Percentiles rank a stretch among this genome's conserved stretches.
Conservation (phyloP, 75 land plant genomes). For the Selaginella tamariscina region DNA sequence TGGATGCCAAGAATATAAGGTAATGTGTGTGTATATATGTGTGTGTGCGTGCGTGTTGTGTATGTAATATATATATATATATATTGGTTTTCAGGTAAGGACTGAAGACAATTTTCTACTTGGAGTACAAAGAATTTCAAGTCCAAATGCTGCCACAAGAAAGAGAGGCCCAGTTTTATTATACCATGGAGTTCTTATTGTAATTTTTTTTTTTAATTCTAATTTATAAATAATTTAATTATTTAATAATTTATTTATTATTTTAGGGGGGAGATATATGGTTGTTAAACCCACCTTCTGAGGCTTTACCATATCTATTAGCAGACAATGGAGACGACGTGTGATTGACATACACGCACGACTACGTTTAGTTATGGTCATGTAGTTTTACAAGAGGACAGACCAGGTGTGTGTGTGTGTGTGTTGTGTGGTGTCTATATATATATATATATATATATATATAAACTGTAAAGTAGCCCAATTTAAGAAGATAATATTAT, state of each 20-base stretch:
- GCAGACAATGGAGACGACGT: constrained; percentile 68
- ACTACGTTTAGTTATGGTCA: constrained; percentile 51
- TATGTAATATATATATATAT: not conserved
- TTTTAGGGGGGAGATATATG: constrained; percentile 57
- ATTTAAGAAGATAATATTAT: too few relatives aligned
- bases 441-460: too few relatives aligned
- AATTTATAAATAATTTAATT: not conserved
- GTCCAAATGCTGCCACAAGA: not conserved
- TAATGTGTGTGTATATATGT: not conserved
- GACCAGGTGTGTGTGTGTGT: constrained; percentile 25
- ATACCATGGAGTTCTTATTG: constrained; percentile 48
- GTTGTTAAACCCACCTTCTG: constrained; percentile 38
- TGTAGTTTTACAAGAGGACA: constrained; percentile 15
- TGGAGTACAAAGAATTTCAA: constrained; percentile 46
- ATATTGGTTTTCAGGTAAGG: constrained; percentile 42
- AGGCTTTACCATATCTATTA: constrained; percentile 52
- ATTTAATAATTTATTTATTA: not conserved
- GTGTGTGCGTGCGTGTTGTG: not conserved
- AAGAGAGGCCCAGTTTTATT: constrained; percentile 34
- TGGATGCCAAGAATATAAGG: not conserved
- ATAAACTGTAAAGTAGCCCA: too few relatives aligned
- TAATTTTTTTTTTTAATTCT: constrained; percentile 9
- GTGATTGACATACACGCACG: constrained; percentile 64
- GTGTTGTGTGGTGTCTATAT: too few relatives aligned
- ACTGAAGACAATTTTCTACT: constrained; percentile 58